Evolutionary conservation across 768 basidiomycete genomes (phyloP).

Genomic region (Hypholoma sublateritium): DNA sequence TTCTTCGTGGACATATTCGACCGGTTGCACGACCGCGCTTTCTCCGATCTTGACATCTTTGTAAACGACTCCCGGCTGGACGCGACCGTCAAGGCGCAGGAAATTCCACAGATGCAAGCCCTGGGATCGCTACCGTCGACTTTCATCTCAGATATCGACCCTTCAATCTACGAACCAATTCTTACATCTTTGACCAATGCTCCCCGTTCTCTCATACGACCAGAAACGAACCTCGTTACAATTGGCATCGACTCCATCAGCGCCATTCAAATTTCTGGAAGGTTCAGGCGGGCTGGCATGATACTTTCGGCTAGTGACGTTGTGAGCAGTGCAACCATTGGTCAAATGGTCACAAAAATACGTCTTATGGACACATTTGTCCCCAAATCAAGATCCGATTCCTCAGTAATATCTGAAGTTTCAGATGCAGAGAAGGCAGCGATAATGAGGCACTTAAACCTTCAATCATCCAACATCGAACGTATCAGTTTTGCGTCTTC

Average conservation of each 20-base stretch:
- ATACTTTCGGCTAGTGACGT: slow-evolving; percentile 36
- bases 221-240: slow-evolving; percentile 34
- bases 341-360: slow-evolving; percentile 25
- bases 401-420: slow-evolving; percentile 3
- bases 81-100: not conserved
- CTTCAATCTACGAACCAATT: slow-evolving; percentile 12
- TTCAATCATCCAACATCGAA: slow-evolving; percentile 18
- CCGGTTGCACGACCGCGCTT: slow-evolving; percentile 11
- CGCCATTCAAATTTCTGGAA: slow-evolving; percentile 43
- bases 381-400: not conserved
- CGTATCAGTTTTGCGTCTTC: slow-evolving; percentile 24
- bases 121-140: not conserved
- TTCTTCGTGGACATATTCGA: slow-evolving; percentile 17
- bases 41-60: slow-evolving; percentile 3
- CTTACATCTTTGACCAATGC: slow-evolving; percentile 25
- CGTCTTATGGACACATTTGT: not conserved
- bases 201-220: slow-evolving; percentile 26
- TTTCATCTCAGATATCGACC: not conserved
- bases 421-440: slow-evolving; percentile 16
- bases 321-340: slow-evolving; percentile 38
- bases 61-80: not conserved
- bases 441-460: slow-evolving; percentile 20
- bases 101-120: not conserved
- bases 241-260: slow-evolving; percentile 52
- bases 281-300: slow-evolving; percentile 36